Conservation (phyloP, 805 yeast species). For the Osmozyma mogii region DNA sequence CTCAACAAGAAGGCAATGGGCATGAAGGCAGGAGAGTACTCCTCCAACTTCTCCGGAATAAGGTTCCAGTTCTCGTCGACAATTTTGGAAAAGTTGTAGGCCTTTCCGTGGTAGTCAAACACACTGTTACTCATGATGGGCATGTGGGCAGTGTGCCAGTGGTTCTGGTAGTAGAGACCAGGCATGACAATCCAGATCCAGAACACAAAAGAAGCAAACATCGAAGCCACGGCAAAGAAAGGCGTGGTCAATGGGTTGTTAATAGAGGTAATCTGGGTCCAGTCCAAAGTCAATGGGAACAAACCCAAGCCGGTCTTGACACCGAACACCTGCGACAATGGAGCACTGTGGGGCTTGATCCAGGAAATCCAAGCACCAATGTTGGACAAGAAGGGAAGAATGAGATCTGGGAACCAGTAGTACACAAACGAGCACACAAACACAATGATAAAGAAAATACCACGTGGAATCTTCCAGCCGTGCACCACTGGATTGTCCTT, state of each 20-base stretch:
- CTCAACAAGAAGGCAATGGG: slow-evolving; percentile 7
- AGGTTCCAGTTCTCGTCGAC: slow-evolving; percentile 9
- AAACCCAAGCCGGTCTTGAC: slow-evolving; percentile 7
- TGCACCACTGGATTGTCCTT: too few species aligned
- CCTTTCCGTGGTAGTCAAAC: slow-evolving; percentile 9
- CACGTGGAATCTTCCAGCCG: slow-evolving; percentile 7
- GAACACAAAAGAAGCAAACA: slow-evolving; percentile 8
- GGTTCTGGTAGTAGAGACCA: slow-evolving; percentile 15
- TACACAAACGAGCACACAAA: slow-evolving; percentile 12
- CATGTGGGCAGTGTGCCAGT: slow-evolving; percentile 16
- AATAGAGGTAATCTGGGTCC: slow-evolving; percentile 6
- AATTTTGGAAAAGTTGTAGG: slow-evolving; percentile 11
- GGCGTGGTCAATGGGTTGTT: slow-evolving; percentile 10
- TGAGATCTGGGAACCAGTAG: slow-evolving; percentile 14
- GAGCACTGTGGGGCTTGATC: slow-evolving; percentile 5
- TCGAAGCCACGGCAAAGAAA: slow-evolving; percentile 6
- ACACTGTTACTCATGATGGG: slow-evolving; percentile 14
- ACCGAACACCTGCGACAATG: slow-evolving; percentile 9
- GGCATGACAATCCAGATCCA: slow-evolving; percentile 15
- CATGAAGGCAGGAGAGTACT: slow-evolving; percentile 11
- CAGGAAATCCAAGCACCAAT: slow-evolving; percentile 8
- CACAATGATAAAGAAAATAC: slow-evolving; percentile 10
- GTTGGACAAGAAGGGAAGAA: slow-evolving; percentile 3
- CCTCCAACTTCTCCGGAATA: slow-evolving; percentile 6
- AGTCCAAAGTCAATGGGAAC: slow-evolving; percentile 10